Conservation (phyloP, 495 filamentous ascomycete genomes). For the Aspergillus egyptiacus region DNA sequence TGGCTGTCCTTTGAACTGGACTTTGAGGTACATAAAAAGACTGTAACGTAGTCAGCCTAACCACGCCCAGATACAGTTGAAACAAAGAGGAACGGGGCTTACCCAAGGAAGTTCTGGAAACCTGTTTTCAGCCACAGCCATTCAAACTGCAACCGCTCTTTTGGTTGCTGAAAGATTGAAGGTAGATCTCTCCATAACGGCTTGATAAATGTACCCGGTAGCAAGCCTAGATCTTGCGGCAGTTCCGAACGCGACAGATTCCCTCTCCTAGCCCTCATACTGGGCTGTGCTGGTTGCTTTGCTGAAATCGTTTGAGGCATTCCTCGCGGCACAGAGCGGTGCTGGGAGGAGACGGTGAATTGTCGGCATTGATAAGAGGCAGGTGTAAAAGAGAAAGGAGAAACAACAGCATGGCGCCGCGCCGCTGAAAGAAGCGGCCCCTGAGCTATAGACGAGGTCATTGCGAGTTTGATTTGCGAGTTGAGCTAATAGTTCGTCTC, state of each 20-base stretch:
- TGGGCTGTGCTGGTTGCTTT: constrained; percentile 33
- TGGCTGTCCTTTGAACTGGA: constrained; percentile 22
- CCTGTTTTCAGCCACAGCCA: constrained; percentile 39
- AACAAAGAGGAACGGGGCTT: neutral
- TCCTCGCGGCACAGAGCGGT: constrained; percentile 22
- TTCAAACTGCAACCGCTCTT: constrained; percentile 41
- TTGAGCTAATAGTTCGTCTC: neutral
- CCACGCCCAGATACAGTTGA: neutral
- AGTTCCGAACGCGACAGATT: constrained; percentile 23
- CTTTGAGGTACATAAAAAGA: constrained; percentile 37
- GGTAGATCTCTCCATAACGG: constrained; percentile 53
- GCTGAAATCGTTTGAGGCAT: constrained; percentile 20
- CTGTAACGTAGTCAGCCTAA: constrained; percentile 32
- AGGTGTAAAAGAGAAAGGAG: constrained; percentile 9
- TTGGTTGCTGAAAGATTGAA: constrained; percentile 45
- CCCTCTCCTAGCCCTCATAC: constrained; percentile 32
- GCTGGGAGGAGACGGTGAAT: constrained; percentile 33
- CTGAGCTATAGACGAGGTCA: constrained; percentile 34
- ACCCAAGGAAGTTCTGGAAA: constrained; percentile 40
- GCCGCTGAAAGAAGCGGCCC: constrained; percentile 19
- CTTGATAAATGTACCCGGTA: constrained; percentile 54
- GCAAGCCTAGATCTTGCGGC: constrained; percentile 49
- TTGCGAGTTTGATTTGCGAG: constrained; percentile 17
- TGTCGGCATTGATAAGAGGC: constrained; percentile 27
- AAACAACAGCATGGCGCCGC: constrained; percentile 12